phyloP scores from a whole-genome alignment of 768 basidiomycete genomes.

The Tephrocybe sp. region DNA sequence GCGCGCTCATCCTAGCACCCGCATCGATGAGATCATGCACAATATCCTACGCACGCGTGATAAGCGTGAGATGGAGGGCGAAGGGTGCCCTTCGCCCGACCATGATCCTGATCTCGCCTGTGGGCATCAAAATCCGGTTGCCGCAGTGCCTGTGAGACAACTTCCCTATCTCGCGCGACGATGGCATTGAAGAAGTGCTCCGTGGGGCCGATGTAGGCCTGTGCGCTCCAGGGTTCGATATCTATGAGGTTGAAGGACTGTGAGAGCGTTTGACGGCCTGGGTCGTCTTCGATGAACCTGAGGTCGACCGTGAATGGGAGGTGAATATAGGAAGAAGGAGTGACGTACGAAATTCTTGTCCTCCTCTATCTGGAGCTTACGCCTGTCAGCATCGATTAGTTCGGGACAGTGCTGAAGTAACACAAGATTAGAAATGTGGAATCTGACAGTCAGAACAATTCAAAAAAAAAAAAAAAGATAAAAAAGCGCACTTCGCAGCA shows the following conservation, averaged over 20 bases:
- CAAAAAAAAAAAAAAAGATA: not conserved
- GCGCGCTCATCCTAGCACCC: constrained; percentile 51
- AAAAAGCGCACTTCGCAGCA: constrained; percentile 49
- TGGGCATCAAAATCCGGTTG: constrained; percentile 42
- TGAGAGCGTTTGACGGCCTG: constrained; percentile 57
- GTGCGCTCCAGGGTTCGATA: constrained; percentile 61
- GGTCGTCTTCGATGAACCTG: constrained; percentile 60
- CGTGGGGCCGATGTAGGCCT: constrained; percentile 54
- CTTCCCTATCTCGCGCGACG: constrained; percentile 36
- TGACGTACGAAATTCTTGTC: constrained; percentile 51
- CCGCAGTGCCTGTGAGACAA: constrained; percentile 36
- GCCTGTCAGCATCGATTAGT: constrained; percentile 54
- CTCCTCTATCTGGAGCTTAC: constrained; percentile 47
- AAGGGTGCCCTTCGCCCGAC: constrained; percentile 57
- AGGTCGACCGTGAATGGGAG: not conserved
- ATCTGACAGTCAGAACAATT: too few species aligned
- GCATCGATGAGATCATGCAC: constrained; percentile 51
- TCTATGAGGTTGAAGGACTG: constrained; percentile 69
- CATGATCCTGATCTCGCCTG: constrained; percentile 56
- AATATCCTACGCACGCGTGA: constrained; percentile 42
- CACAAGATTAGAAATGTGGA: not conserved
- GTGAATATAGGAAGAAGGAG: not conserved
- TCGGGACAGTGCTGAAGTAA: constrained; percentile 49
- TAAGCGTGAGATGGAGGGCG: constrained; percentile 60
- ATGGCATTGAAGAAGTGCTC: constrained; percentile 59